Conservation (phyloP, 2,329 filamentous ascomycete species). For the Fusarium sp. region DNA sequence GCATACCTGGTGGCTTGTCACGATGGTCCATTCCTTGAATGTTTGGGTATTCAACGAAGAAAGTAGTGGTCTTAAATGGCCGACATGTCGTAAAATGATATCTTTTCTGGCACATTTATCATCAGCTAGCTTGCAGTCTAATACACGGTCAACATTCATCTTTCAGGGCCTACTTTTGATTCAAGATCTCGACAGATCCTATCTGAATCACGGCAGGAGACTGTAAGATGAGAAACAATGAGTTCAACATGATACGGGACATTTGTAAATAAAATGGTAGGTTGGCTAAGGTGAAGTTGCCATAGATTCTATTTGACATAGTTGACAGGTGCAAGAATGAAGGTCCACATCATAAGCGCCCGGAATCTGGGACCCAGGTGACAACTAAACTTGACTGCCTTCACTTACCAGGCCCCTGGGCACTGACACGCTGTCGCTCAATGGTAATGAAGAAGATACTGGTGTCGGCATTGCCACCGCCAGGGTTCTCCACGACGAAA, state of each 20-base stretch:
- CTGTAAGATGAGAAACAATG: fast-evolving
- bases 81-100: fast-evolving
- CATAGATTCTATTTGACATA: neutral
- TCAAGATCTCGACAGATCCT: neutral
- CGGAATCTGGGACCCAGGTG: neutral
- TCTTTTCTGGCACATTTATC: neutral
- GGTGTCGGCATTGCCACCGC: neutral
- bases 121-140: neutral
- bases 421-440: neutral
- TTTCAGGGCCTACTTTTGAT: neutral
- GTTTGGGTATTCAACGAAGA: slow-evolving; percentile 11
- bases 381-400: neutral
- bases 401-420: neutral
- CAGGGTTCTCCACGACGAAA: neutral
- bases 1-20: slow-evolving; percentile 51
- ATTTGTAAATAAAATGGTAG: neutral
- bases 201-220: neutral
- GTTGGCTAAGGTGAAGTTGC: neutral
- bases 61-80: neutral
- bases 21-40: slow-evolving; percentile 49
- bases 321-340: neutral
- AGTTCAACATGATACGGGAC: neutral
- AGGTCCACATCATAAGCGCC: neutral
- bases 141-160: neutral
- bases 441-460: neutral